Evolutionary conservation across 2,329 filamentous ascomycete species (phyloP).

Genomic region (Calonectria crousiana): DNA sequence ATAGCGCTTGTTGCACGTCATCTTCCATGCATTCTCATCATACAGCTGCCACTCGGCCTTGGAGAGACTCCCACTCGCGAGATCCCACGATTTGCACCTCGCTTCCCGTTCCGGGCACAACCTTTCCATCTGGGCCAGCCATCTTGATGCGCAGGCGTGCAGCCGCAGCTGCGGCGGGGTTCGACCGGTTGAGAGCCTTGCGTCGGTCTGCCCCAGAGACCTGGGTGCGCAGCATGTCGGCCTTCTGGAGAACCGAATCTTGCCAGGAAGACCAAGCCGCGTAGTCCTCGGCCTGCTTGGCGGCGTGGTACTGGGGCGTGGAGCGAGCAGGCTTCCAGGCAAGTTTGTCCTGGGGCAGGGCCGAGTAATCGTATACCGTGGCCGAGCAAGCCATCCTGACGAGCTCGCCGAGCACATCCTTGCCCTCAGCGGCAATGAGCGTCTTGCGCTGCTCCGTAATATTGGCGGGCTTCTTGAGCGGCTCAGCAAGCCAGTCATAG

Average conservation of each 20-base stretch:
- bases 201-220: constrained; percentile 36
- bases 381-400: constrained; percentile 70
- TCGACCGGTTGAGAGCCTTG: constrained; percentile 39
- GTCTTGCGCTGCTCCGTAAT: constrained; percentile 62
- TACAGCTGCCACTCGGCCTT: constrained; percentile 52
- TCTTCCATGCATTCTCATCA: constrained; percentile 41
- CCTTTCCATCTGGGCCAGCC: constrained; percentile 60
- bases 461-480: constrained; percentile 62
- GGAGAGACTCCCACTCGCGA: constrained; percentile 67
- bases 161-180: constrained; percentile 47
- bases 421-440: constrained; percentile 70
- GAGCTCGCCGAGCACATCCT: constrained; percentile 74
- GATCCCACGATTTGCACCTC: constrained; percentile 66
- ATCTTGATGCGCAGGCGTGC: constrained; percentile 65
- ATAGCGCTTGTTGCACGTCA: constrained; percentile 21
- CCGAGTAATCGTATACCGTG: constrained; percentile 69
- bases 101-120: constrained; percentile 50
- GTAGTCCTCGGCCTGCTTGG: constrained; percentile 74
- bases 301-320: constrained; percentile 76
- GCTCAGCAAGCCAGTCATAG: constrained; percentile 72
- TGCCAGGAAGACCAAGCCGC: constrained; percentile 72
- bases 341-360: constrained; percentile 69
- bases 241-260: constrained; percentile 66
- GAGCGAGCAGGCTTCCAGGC: constrained; percentile 75
- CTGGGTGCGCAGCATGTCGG: constrained; percentile 51